A percentile compares a stretch with the other conserved stretches of the same genome.
phyloP scores from a whole-genome alignment of 1,139 yeast species.

The Pichia sp. region DNA sequence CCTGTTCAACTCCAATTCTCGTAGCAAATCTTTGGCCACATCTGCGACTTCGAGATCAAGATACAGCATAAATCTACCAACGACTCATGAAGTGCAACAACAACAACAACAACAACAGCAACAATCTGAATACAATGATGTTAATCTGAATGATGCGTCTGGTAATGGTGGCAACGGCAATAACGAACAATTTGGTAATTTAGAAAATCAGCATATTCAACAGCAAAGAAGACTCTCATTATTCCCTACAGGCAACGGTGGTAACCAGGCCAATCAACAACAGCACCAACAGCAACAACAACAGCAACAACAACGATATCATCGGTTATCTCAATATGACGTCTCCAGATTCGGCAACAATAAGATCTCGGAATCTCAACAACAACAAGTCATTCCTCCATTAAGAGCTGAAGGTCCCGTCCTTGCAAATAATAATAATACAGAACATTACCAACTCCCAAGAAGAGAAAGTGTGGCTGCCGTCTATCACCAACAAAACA shows the following conservation, averaged over 20 bases:
- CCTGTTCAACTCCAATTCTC: not conserved
- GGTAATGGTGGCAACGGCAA: too few species aligned
- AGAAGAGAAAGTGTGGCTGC: constrained; percentile 44
- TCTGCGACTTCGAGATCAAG: constrained; percentile 16
- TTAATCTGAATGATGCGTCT: not conserved
- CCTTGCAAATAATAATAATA: constrained; percentile 36
- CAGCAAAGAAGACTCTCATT: not conserved
- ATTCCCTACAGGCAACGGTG: not conserved
- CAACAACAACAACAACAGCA: not conserved
- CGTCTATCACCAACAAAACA: constrained; percentile 20
- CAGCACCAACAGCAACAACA: constrained; percentile 15
- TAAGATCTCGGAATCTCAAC: constrained; percentile 15
- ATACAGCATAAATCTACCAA: constrained; percentile 37
- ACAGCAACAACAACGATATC: not conserved
- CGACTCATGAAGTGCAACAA: constrained; percentile 45
- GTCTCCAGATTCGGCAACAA: not conserved
- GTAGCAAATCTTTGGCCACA: constrained; percentile 16
- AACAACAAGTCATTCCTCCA: constrained; percentile 37
- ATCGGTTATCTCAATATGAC: not conserved
- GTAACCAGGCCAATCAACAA: constrained; percentile 7
- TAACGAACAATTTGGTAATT: too few species aligned
- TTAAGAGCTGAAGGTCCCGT: constrained; percentile 43
- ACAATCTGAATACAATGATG: not conserved
- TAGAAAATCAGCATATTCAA: constrained; percentile 7
- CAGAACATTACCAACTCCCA: constrained; percentile 23